A percentile compares a stretch with the other conserved stretches of the same genome.
Evolutionary conservation across 176 grass and related monocot species (phyloP).

Genomic region (Melocanna baccifera): DNA sequence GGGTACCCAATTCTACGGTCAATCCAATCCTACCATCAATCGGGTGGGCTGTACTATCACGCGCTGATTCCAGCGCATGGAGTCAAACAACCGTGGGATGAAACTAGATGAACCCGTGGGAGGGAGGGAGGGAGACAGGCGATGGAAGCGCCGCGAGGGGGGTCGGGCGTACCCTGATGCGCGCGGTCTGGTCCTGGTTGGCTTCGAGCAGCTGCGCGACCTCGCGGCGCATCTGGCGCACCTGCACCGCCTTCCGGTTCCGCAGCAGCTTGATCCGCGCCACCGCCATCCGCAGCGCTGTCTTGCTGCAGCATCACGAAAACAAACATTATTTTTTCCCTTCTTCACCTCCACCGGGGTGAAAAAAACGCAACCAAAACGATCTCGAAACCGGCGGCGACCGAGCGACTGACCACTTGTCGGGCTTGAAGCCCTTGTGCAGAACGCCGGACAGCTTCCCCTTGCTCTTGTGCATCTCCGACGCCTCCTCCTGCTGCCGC

Average conservation of each 20-base stretch:
- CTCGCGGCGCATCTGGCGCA: slow-evolving; percentile 72
- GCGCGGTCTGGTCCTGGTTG: slow-evolving; percentile 81
- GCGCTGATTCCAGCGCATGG: not conserved
- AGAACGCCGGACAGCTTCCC: slow-evolving; percentile 78
- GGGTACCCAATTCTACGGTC: not conserved
- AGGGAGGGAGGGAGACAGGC: not conserved
- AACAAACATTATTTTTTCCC: not conserved
- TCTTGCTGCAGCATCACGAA: slow-evolving; percentile 60
- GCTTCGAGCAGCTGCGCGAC: slow-evolving; percentile 75
- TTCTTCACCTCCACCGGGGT: not conserved
- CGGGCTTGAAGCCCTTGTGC: slow-evolving; percentile 84
- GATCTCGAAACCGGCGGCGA: not conserved
- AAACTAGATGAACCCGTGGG: not conserved
- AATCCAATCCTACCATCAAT: not conserved
- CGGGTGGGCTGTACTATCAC: not conserved
- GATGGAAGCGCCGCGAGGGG: not conserved
- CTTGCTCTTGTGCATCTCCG: slow-evolving; percentile 47
- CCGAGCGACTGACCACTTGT: slow-evolving; percentile 60
- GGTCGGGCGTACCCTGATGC: slow-evolving; percentile 55
- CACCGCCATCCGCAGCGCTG: slow-evolving; percentile 73
- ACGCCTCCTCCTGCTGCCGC: not conserved
- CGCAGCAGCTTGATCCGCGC: slow-evolving; percentile 86
- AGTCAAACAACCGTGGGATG: not conserved
- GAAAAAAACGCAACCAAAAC: not conserved
- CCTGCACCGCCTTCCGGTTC: slow-evolving; percentile 65